Evolutionary conservation across 140 eudicot species (phyloP).

Genomic region (Anethum foeniculum): DNA sequence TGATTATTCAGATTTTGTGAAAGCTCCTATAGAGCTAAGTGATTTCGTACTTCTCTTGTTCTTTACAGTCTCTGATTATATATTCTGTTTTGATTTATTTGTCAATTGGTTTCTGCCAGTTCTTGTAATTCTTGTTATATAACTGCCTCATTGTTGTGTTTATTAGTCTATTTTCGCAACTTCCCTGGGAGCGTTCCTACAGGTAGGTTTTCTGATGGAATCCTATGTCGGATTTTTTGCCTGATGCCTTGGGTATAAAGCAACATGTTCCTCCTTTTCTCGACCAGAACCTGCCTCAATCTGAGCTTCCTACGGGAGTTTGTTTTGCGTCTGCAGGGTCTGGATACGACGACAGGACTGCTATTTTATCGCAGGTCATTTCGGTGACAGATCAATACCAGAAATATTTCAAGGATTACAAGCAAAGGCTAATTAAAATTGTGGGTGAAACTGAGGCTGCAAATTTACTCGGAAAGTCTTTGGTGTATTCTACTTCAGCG

Average conservation of each 20-base stretch:
- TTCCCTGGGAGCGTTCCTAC: constrained; percentile 37
- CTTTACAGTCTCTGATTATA: no score
- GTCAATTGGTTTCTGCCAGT: no score
- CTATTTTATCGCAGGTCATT: constrained; percentile 24
- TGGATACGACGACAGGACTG: constrained; percentile 50
- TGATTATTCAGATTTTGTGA: no score
- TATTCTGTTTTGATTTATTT: no score
- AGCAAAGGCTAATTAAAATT: constrained; percentile 19
- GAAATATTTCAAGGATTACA: constrained; percentile 27
- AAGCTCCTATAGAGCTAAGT: no score
- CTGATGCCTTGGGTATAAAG: constrained; percentile 31
- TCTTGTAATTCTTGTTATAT: no score
- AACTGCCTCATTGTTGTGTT: no score
- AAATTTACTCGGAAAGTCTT: constrained; percentile 25
- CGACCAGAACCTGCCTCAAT: constrained; percentile 29
- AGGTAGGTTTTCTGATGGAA: constrained; percentile 60
- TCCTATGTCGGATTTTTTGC: constrained; percentile 44
- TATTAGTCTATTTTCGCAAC: no score
- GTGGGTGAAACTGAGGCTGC: constrained; percentile 35
- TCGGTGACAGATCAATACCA: constrained; percentile 37
- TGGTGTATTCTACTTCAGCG: constrained; percentile 52
- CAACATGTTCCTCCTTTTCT: constrained; percentile 41
- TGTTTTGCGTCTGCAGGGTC: constrained; percentile 73
- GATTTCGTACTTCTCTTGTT: no score
- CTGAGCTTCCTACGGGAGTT: constrained; percentile 43